A percentile compares a stretch with the other conserved stretches of the same genome.
Conservation (phyloP, 176 grass and related monocot genomes). For the Hsuehochloa calcarea region DNA sequence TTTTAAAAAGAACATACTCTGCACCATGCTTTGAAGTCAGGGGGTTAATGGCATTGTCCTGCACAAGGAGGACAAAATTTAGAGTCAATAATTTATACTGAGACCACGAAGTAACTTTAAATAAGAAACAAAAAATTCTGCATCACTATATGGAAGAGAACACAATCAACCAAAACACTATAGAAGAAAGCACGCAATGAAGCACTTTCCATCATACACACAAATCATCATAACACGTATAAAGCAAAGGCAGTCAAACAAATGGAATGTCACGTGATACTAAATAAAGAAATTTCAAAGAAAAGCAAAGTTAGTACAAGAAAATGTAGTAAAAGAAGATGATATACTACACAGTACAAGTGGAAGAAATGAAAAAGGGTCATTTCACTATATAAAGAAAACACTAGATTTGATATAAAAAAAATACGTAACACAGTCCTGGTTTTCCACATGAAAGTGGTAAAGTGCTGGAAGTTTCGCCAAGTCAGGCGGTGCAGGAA, state of each 20-base stretch:
- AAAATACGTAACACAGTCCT: not conserved
- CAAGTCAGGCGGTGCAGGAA: conserved; percentile 39
- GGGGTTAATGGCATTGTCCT: conserved; percentile 48
- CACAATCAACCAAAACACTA: conserved; percentile 12
- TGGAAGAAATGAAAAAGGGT: not conserved
- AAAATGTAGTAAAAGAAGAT: not conserved
- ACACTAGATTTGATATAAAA: conserved; percentile 7
- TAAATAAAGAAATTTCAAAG: not conserved
- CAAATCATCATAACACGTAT: not conserved
- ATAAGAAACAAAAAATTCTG: not conserved
- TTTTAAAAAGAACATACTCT: conserved; percentile 54
- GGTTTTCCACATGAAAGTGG: conserved; percentile 23
- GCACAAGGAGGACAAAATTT: conserved; percentile 27
- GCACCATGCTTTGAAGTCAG: conserved; percentile 39
- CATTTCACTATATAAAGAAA: conserved; percentile 1
- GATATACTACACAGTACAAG: not conserved
- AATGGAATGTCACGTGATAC: not conserved
- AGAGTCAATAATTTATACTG: conserved; percentile 13
- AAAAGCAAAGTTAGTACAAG: not conserved
- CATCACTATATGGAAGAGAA: not conserved
- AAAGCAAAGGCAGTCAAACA: conserved; percentile 6
- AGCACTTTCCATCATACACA: conserved; percentile 6
- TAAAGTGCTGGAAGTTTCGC: conserved; percentile 18
- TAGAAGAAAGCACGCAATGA: conserved; percentile 16
- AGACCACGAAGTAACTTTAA: not conserved